Conservation (phyloP, 805 yeast species). For the Yarrowia bubula region DNA sequence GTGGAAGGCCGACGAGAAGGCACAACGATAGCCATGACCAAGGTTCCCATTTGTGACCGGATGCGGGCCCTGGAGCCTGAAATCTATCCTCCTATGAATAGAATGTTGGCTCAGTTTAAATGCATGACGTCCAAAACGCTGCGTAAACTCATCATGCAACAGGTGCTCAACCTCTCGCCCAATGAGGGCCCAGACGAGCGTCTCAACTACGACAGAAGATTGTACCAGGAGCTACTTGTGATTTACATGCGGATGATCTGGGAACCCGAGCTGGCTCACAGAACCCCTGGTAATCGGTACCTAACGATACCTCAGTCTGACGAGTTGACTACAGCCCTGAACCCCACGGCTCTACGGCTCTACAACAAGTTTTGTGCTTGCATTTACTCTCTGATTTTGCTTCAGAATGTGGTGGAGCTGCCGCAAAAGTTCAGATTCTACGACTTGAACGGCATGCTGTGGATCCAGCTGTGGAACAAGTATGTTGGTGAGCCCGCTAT, state of each 20-base stretch:
- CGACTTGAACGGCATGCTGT: neutral
- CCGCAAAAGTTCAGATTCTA: neutral
- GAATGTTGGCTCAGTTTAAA: neutral
- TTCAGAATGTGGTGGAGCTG: neutral
- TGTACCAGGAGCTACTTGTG: neutral
- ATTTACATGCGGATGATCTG: neutral
- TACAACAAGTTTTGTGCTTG: constrained; percentile 4
- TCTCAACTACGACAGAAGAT: neutral
- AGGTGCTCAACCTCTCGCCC: neutral
- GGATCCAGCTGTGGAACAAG: neutral
- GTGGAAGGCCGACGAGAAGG: constrained; percentile 6
- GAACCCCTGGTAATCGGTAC: neutral
- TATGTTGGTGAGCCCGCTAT: neutral
- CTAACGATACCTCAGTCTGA: neutral
- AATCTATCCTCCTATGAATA: neutral
- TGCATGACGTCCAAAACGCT: neutral
- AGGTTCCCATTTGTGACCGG: neutral
- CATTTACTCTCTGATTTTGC: neutral
- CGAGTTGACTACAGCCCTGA: neutral
- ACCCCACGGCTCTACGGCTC: neutral
- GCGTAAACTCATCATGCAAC: neutral
- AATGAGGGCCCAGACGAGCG: neutral
- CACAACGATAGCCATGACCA: neutral
- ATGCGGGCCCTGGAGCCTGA: neutral
- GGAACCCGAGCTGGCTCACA: too few relatives aligned